Percentiles rank a stretch among this genome's conserved stretches.
phyloP scores from a whole-genome alignment of 805 yeast genomes.

The Yarrowia deformans region DNA sequence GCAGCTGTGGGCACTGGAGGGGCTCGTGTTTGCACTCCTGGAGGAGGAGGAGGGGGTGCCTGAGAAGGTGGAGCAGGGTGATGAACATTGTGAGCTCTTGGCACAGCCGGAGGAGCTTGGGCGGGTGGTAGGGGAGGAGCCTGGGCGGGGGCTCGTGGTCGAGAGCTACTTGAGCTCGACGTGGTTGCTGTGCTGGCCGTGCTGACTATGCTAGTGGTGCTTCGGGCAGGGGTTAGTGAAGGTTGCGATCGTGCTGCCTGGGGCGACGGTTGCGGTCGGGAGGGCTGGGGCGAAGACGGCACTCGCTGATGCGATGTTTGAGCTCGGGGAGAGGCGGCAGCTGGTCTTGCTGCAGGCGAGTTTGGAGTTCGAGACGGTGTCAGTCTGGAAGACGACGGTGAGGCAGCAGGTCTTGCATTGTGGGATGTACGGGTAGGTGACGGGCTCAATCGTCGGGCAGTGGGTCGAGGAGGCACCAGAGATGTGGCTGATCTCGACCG shows the following conservation, averaged over 20 bases:
- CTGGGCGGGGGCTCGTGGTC: constrained; percentile 1
- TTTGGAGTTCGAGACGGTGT: constrained; percentile 16
- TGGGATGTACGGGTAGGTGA: constrained; percentile 5
- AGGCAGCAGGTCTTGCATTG: constrained; percentile 24
- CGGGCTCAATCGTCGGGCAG: constrained; percentile 16
- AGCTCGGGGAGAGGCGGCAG: neutral
- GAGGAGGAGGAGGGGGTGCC: constrained; percentile 16
- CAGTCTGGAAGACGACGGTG: constrained; percentile 8
- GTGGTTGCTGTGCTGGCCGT: neutral
- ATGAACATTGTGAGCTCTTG: neutral
- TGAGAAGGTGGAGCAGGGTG: constrained; percentile 10
- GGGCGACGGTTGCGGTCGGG: neutral
- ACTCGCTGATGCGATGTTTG: neutral
- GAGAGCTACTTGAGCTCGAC: neutral
- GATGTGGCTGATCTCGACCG: constrained; percentile 10
- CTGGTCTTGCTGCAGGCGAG: constrained; percentile 12
- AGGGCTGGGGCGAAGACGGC: neutral
- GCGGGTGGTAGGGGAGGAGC: constrained; percentile 19
- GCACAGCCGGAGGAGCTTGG: neutral
- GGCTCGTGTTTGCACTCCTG: neutral
- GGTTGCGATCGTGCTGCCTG: constrained; percentile 13
- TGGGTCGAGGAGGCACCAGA: constrained; percentile 9
- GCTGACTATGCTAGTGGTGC: neutral
- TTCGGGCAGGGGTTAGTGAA: constrained; percentile 21
- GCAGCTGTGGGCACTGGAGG: neutral